Base-by-base conservation (phyloP, 1,139 yeast genomes). In the Lodderomyces jiufengensis region DNA sequence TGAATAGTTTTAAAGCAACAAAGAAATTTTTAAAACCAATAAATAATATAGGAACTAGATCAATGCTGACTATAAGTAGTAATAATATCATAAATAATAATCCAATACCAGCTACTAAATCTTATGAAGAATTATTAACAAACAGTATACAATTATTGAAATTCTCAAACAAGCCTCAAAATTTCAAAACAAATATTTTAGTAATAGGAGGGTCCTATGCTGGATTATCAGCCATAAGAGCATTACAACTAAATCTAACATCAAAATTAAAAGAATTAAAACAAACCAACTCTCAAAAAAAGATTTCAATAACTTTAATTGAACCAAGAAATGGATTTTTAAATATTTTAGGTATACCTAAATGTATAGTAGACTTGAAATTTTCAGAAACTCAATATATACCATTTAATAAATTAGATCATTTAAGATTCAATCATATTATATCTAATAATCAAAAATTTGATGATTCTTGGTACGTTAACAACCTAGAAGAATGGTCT, bases 281-380 rank as follows among this genome's bases (percentile, higher is more conserved):
- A 27, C 11, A 15, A 12, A 22, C 10, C 18, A 23, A 18, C 5
- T 7, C 20, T 27, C 11, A 20, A 29, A 10, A 18, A 32, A 30
- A 32, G 51, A 48, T 68, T 2, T 62, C 70, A 11, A 55, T 74
- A 13, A 65, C 70, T 0, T 39, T 76, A 29, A 52, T 76, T 1
- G 80, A 76, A 41, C 79, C 80, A 12, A 57, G 73, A 38, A 64
- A 70, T 2, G 81, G 81, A 2, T 61, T 75, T 33, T 56, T 76
- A 37, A 76, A 76, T 43, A 58, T 74, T 6, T 54, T 75, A 41
- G 80, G 78, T 1, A 66, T 74, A 22, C 79, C 80, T 4, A 55
- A 65, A 36, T 63, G 76, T 4, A 58, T 74, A 10, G 62, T 74
- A 15, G 75, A 73, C 47, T 46, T 55, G 1, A 63, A 67, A 13